Conservation (phyloP, 2,329 filamentous ascomycete species). For the Microdochium paspali region DNA sequence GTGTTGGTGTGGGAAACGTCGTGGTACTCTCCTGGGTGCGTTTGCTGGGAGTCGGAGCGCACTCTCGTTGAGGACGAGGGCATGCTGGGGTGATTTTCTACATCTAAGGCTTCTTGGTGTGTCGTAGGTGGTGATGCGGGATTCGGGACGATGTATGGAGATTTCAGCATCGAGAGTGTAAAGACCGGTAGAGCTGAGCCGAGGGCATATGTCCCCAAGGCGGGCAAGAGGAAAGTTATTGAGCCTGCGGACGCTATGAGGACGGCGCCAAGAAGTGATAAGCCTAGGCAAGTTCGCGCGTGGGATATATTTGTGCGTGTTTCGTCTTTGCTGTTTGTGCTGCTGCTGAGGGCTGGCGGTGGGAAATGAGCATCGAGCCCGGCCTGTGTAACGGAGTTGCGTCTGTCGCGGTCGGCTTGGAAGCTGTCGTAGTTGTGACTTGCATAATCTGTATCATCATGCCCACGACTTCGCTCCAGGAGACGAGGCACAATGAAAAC, state of each 20-base stretch:
- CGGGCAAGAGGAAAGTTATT: slow-evolving; percentile 30
- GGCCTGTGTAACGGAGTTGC: neutral
- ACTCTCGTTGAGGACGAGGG: no score
- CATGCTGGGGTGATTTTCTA: no score
- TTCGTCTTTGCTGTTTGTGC: neutral
- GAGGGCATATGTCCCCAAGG: slow-evolving; percentile 34
- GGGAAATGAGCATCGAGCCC: neutral
- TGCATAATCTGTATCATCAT: no score
- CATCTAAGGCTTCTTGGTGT: no score
- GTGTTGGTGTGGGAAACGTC: slow-evolving; percentile 9
- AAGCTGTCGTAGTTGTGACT: neutral
- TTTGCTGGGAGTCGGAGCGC: no score
- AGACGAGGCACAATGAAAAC: slow-evolving; percentile 29
- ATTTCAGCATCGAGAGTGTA: slow-evolving; percentile 36
- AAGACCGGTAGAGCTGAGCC: slow-evolving; percentile 40
- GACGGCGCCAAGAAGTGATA: slow-evolving; percentile 31
- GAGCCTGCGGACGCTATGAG: slow-evolving; percentile 28
- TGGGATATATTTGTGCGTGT: slow-evolving; percentile 19
- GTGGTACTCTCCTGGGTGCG: slow-evolving; percentile 1
- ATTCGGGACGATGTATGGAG: slow-evolving; percentile 24
- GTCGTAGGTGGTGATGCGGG: neutral
- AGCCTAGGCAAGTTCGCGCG: slow-evolving; percentile 24
- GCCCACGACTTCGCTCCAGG: slow-evolving; percentile 11
- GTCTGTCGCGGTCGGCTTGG: neutral
- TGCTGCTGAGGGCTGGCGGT: neutral